Evolutionary conservation across 208 protist genomes (phyloP).

Genomic region (Crithidia thermophila): DNA sequence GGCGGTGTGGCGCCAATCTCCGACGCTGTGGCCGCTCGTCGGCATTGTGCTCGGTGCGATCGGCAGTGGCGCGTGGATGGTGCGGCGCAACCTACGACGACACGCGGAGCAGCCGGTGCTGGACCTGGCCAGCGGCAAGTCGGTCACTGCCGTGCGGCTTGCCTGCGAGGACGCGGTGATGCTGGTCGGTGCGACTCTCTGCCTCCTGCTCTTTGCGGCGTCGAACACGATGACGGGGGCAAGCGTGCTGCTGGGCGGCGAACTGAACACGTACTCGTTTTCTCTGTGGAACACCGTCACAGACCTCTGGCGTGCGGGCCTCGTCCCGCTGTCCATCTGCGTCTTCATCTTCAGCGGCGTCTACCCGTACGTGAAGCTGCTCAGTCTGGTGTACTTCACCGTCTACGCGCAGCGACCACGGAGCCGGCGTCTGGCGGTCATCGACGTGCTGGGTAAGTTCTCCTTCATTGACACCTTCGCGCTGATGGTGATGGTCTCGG

Average conservation of each 20-base stretch:
- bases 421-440: slow-evolving; percentile 52
- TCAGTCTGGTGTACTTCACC: slow-evolving; percentile 61
- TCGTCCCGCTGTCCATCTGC: slow-evolving; percentile 82
- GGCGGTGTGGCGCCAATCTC: slow-evolving; percentile 1
- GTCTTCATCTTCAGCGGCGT: slow-evolving; percentile 93
- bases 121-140: slow-evolving; percentile 1
- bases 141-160: slow-evolving; percentile 30
- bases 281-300: slow-evolving; percentile 74
- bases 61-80: slow-evolving; percentile 3
- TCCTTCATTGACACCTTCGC: slow-evolving; percentile 94
- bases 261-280: slow-evolving; percentile 77
- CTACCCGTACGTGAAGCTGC: slow-evolving; percentile 96
- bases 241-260: slow-evolving; percentile 44
- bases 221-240: slow-evolving; percentile 67
- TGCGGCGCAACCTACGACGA: slow-evolving; percentile 15
- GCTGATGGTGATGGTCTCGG: slow-evolving; percentile 92
- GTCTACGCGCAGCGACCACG: slow-evolving; percentile 52
- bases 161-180: slow-evolving; percentile 57
- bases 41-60: not conserved
- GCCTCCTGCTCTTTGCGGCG: slow-evolving; percentile 42
- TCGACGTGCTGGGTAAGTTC: slow-evolving; percentile 94
- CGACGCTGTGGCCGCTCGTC: slow-evolving; percentile 5
- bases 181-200: slow-evolving; percentile 20
- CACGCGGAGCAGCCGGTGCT: slow-evolving; percentile 28
- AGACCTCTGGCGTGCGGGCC: slow-evolving; percentile 87